phyloP scores from a whole-genome alignment of 805 yeast species.

The Candida odintsovae region DNA sequence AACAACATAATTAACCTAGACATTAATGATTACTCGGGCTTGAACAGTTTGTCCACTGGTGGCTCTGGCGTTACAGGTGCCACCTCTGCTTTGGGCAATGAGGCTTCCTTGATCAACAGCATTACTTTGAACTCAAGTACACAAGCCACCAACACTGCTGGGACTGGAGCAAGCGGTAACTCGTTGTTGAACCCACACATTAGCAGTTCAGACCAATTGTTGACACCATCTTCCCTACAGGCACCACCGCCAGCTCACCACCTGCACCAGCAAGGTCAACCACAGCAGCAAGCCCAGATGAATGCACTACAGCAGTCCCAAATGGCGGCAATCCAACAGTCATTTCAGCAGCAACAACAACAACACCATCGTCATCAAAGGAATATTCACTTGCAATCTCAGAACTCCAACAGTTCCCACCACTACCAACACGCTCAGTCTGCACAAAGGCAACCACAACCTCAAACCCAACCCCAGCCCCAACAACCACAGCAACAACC shows the following conservation, averaged over 20 bases:
- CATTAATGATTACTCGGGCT: constrained; percentile 12
- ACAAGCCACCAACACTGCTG: not conserved
- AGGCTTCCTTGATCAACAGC: constrained; percentile 18
- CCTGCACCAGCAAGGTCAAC: constrained; percentile 3
- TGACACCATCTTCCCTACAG: constrained; percentile 14
- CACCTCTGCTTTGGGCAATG: constrained; percentile 8
- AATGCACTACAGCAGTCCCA: not conserved
- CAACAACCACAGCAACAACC: constrained; percentile 8
- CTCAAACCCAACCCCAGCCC: constrained; percentile 6
- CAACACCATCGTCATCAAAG: constrained; percentile 9
- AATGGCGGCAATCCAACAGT: constrained; percentile 11
- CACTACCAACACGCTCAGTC: constrained; percentile 7
- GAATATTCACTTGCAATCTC: constrained; percentile 6
- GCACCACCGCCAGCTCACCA: constrained; percentile 3
- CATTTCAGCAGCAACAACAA: constrained; percentile 16
- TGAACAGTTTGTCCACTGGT: constrained; percentile 8
- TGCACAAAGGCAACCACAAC: not conserved
- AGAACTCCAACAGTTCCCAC: not conserved
- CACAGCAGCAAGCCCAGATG: constrained; percentile 12
- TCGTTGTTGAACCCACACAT: constrained; percentile 14
- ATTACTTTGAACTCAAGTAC: constrained; percentile 16
- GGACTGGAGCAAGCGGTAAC: constrained; percentile 5
- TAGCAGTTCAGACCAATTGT: constrained; percentile 13
- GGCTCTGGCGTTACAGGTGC: constrained; percentile 2
- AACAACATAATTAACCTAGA: constrained; percentile 18